Conservation (phyloP, 2,329 filamentous ascomycete species). For the Parafenestella ontariensis region DNA sequence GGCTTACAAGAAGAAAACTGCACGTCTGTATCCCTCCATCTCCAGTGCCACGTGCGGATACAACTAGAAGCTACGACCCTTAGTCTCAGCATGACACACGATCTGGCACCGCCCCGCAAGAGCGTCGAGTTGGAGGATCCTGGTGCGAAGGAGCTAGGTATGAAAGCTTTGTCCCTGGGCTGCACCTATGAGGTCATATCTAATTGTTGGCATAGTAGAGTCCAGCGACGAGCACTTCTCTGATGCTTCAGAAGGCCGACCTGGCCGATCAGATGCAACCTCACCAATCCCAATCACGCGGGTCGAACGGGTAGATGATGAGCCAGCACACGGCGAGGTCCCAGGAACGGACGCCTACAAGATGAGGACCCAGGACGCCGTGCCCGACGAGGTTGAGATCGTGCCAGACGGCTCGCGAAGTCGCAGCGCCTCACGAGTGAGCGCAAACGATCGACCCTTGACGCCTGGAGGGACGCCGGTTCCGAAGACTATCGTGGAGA, state of each 20-base stretch:
- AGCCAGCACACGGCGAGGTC: conserved; percentile 65
- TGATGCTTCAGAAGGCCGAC: conserved; percentile 66
- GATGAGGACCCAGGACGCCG: conserved; percentile 64
- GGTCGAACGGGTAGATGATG: conserved; percentile 68
- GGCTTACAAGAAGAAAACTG: neutral
- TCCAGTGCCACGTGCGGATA: neutral
- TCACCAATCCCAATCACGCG: conserved; percentile 68
- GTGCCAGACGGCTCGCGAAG: conserved; percentile 53
- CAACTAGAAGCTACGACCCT: neutral
- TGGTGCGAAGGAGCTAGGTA: conserved; percentile 64
- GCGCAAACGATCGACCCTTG: conserved; percentile 54
- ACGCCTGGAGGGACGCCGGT: conserved; percentile 61
- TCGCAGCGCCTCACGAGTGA: conserved; percentile 51
- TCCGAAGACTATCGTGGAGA: conserved; percentile 67
- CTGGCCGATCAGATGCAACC: conserved; percentile 50
- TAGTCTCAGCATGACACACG: conserved; percentile 45
- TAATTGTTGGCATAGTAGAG: conserved; percentile 35
- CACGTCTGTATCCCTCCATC: neutral
- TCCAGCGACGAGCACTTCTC: conserved; percentile 70
- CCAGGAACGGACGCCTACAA: conserved; percentile 68
- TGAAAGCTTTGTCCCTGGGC: conserved; percentile 17
- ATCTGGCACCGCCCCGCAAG: conserved; percentile 62
- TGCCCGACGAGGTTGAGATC: conserved; percentile 69
- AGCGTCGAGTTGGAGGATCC: conserved; percentile 63
- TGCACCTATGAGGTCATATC: neutral